Percentiles rank a stretch among this genome's conserved stretches.
Evolutionary conservation across 208 protist species (phyloP).

Genomic region (Herpetomonas samuelpessoai): DNA sequence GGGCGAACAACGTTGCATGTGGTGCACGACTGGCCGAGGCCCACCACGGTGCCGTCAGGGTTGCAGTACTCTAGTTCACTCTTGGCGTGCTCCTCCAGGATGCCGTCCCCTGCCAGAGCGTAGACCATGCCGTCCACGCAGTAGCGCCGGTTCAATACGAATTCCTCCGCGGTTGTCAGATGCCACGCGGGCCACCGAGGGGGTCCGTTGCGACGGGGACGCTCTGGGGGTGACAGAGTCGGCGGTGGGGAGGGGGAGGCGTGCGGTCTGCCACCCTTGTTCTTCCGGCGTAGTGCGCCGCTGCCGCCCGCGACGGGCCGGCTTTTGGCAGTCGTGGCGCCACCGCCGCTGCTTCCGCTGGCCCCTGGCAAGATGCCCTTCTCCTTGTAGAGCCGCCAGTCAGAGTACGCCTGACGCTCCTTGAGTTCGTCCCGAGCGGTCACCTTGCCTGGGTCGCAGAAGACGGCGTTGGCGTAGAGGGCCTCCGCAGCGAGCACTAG

Average conservation of each 20-base stretch:
- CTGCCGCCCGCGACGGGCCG: no score
- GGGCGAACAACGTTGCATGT: slow-evolving; percentile 82
- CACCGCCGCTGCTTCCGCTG: neutral
- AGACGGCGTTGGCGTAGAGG: slow-evolving; percentile 66
- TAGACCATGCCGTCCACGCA: slow-evolving; percentile 80
- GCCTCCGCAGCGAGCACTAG: slow-evolving; percentile 62
- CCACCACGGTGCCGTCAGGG: slow-evolving; percentile 6
- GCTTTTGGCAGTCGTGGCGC: neutral
- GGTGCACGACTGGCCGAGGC: slow-evolving; percentile 44
- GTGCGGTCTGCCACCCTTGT: neutral
- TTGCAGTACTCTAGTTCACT: slow-evolving; percentile 14
- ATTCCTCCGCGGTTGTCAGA: slow-evolving; percentile 49
- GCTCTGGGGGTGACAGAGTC: neutral
- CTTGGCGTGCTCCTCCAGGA: slow-evolving; percentile 4
- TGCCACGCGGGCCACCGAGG: slow-evolving; percentile 6
- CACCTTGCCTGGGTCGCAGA: slow-evolving; percentile 79
- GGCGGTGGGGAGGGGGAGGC: neutral
- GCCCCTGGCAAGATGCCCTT: neutral
- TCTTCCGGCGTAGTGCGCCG: neutral
- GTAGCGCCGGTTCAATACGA: slow-evolving; percentile 64
- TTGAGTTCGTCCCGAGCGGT: slow-evolving; percentile 36
- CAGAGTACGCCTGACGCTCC: slow-evolving; percentile 20
- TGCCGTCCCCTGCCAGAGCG: slow-evolving; percentile 21
- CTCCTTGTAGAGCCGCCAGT: neutral
- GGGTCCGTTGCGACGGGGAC: slow-evolving; percentile 2